Conservation (phyloP, 2,329 filamentous ascomycete species). For the Alternaria consortialis region DNA sequence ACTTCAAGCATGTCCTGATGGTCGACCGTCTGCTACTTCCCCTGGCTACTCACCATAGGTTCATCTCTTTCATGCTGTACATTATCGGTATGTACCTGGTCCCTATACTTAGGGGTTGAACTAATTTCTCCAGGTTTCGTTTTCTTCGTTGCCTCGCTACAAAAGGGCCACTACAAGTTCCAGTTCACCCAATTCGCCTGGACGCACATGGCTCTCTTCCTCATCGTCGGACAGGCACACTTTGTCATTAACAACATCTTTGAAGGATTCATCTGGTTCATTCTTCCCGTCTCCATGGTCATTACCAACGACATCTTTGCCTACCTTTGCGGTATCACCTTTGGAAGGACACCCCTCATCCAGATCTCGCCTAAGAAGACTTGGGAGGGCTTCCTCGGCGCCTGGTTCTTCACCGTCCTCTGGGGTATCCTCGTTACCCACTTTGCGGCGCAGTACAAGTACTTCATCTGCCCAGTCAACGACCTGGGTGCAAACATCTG, state of each 20-base stretch:
- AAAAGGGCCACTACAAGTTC: conserved; percentile 96
- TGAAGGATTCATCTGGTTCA: conserved; percentile 99
- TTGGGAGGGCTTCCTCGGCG: conserved; percentile 94
- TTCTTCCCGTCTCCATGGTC: conserved; percentile 90
- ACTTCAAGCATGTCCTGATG: conserved; percentile 98
- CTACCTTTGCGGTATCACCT: conserved; percentile 96
- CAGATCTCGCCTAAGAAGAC: conserved; percentile 99
- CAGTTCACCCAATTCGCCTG: conserved; percentile 99
- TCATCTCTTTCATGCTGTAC: conserved; percentile 98
- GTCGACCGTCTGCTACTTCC: conserved; percentile 93
- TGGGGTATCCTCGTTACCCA: conserved; percentile 85
- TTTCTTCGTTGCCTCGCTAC: conserved; percentile 93
- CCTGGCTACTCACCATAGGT: conserved; percentile 94
- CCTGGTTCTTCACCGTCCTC: conserved; percentile 93
- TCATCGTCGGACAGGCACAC: conserved; percentile 97
- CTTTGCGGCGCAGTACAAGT: conserved; percentile 87
- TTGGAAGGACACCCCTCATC: conserved; percentile 95
- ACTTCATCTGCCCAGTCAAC: conserved; percentile 98
- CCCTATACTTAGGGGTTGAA: not conserved
- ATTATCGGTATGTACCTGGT: conserved; percentile 76
- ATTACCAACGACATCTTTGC: conserved; percentile 99
- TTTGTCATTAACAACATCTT: conserved; percentile 99
- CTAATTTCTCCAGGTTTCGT: conserved; percentile 77
- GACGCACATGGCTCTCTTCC: conserved; percentile 98
- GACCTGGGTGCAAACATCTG: conserved; percentile 94